Percentiles rank a stretch among this genome's conserved stretches.
phyloP scores from a whole-genome alignment of 2,329 filamentous ascomycete genomes.

The Neurospora sp. region DNA sequence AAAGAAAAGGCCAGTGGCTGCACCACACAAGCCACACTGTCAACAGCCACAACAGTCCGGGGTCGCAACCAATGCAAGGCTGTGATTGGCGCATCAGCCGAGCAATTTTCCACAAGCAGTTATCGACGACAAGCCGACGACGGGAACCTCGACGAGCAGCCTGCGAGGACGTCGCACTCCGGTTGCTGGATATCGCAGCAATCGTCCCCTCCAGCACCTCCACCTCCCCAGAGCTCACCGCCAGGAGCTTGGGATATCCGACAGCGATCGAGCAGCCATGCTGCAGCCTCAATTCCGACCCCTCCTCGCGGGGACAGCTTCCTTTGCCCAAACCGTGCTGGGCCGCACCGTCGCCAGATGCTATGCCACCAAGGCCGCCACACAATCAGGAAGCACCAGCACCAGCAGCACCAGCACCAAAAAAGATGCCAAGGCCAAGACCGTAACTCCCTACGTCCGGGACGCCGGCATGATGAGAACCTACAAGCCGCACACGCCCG shows the following conservation, averaged over 20 bases:
- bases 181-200: neutral
- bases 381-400: neutral
- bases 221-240: neutral
- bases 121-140: neutral
- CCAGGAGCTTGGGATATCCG: neutral
- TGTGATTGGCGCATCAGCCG: neutral
- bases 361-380: constrained; percentile 15
- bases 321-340: constrained; percentile 15
- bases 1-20: neutral
- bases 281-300: constrained; percentile 56
- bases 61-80: neutral
- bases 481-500: constrained; percentile 89
- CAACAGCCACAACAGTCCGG: neutral
- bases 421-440: constrained; percentile 14
- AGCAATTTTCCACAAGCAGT: neutral
- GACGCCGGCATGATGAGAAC: constrained; percentile 54
- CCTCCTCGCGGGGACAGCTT: constrained; percentile 21
- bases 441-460: constrained; percentile 8
- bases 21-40: constrained; percentile 1
- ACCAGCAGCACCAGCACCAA: neutral
- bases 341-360: constrained; percentile 13
- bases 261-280: constrained; percentile 33
- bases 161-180: neutral
- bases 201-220: neutral
- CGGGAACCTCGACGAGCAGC: neutral